Evolutionary conservation across 2,329 filamentous ascomycete genomes (phyloP), one percentile per base, ranked within the genome.

Genomic region (Ascochyta clinopodiicola): DNA sequence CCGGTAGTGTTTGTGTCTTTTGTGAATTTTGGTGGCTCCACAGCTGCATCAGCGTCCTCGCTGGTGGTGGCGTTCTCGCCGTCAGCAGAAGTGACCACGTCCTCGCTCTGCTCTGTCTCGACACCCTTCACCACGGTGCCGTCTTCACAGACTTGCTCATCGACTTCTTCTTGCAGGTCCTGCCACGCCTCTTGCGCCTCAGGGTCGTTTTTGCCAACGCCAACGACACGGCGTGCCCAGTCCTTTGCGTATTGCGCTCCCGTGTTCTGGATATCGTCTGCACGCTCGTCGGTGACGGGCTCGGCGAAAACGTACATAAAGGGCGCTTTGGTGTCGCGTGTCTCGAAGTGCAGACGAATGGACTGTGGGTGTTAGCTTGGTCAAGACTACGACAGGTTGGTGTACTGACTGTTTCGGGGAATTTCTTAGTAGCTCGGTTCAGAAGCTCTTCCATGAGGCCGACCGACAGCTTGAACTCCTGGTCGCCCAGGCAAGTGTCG

Each of bases 271-370:
- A 95, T 90, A 12, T 77, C 75, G 17, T 88, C 79, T 59, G 96
- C 91, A 48, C 91, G 82, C 5, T 87, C 83, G 5, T 90, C 84
- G 0, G 84, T 84, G 48, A 98, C 87, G 3, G 95, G 93, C 73
- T 96, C 89, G 13, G 88, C 93, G 70, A 96, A 96, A 48, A 98
- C 86, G 70, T 96, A 94, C 85, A 96, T 93, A 66, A 89, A 87
- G 0, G 89, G 84, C 7, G 80, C 81, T 1, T 79, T 78, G 10
- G 69, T 69, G 51, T 83, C 79, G 56, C 91, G 84, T 1, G 92
- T 90, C 73, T 97, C 92, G 55, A 96, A 88, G 72, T 93, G 88
- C 34, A 97, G 73, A 10, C 92, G 88, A 5, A 97, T 78, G 1
- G 91, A 91, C 73, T 82, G 64, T 2, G 6, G 4, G 9, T 15